Evolutionary conservation across 805 yeast genomes (phyloP), one percentile per base, ranked within the genome.

Genomic region (Candida xiaguanensis): DNA sequence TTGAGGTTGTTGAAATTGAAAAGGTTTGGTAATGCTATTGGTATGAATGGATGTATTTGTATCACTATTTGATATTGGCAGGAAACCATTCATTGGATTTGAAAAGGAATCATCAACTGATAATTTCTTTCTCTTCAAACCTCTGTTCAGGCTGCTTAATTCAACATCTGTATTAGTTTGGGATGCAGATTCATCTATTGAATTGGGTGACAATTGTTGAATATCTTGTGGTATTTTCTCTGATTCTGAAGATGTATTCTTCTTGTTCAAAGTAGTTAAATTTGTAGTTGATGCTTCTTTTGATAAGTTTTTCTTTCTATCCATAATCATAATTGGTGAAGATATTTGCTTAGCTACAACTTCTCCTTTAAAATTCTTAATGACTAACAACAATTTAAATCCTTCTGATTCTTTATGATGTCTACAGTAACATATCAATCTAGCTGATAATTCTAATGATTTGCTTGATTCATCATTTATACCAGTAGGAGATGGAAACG

Each of bases 371-470:
- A 67, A 55, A 58, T 90, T 80, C 45, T 78, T 81, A 36, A 91
- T 55, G 3, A 84, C 77, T 45, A 86, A 78, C 33, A 86, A 62
- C 28, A 85, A 65, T 53, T 78, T 79, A 67, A 90, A 91, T 1
- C 99, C 99, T 29, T 74, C 74, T n/a, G 81, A 68, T 46, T 90
- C 96, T 48, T 80, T 79, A 61, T 93, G 99, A 61, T 93, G 99
- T 48, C 98, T 78, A 64, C 98, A 93, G 59, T 93, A 91, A 61
- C 99, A 91, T 8, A 91, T 91, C 30, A 93, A 78, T 61, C 99
- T 77, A 17, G 96, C 77, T 26, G 75, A 61, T 24, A 77, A 53
- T 31, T 77, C 80, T 28, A 77, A 53, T 2, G 68, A 56, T 47
- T 70, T 72, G 12, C 53, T 45, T 41, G 55, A 32, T 44, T 50